Evolutionary conservation across 768 basidiomycete species (phyloP).

Genomic region (Phlebiopsis gigantea): DNA sequence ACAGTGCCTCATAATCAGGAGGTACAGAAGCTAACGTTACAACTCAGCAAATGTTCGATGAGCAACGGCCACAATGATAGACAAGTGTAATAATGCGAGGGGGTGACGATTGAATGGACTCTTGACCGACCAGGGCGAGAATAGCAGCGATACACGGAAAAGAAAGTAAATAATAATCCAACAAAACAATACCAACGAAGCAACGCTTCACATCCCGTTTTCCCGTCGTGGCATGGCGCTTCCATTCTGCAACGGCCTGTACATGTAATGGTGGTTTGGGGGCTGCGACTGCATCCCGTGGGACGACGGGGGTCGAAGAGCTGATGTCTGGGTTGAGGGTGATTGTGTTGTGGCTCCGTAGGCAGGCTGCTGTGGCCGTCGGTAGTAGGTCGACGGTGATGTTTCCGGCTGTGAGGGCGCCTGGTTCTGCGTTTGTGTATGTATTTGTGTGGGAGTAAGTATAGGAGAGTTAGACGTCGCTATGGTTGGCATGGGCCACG

Average conservation of each 20-base stretch:
- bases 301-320: constrained; percentile 7
- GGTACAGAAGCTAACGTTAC: background rate
- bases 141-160: background rate
- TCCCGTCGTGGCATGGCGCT: constrained; percentile 1
- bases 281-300: constrained; percentile 7
- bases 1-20: background rate
- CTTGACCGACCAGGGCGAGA: background rate
- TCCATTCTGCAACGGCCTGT: constrained; percentile 10
- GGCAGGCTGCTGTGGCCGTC: background rate
- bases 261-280: constrained; percentile 23
- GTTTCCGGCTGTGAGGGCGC: constrained; percentile 26
- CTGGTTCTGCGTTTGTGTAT: background rate
- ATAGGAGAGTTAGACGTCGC: constrained; percentile 57
- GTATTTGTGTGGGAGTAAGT: constrained; percentile 32
- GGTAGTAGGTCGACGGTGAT: constrained; percentile 4
- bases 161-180: background rate
- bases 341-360: background rate
- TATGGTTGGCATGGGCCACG: constrained; percentile 73
- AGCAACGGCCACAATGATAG: background rate
- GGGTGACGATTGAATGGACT: background rate
- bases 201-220: constrained; percentile 1
- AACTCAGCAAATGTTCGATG: background rate
- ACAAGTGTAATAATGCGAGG: background rate
- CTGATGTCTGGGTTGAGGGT: background rate
- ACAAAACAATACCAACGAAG: background rate